These are phyloP conservation scores for Periconia digitata DNA, from an alignment of 2,329 filamentous ascomycete species.

Conservation along the genomic window DNA sequence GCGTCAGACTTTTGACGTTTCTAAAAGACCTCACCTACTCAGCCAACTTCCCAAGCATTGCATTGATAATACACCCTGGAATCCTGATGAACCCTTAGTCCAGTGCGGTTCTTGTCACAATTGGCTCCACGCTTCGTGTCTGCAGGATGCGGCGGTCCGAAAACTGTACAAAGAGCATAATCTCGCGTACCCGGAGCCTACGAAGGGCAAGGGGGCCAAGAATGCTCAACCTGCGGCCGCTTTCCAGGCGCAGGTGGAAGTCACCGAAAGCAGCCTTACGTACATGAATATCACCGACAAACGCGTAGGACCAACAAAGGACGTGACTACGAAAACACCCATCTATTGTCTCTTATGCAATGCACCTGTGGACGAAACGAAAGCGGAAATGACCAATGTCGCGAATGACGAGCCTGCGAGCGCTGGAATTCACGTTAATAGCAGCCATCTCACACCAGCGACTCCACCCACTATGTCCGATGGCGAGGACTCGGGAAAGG, in stretches of 20 bases:
- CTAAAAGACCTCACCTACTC: conserved; percentile 12
- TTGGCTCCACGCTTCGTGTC: conserved; percentile 49
- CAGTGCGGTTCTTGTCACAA: conserved; percentile 44
- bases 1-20: conserved; percentile 46
- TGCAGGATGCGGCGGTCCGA: conserved; percentile 21
- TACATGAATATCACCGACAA: conserved; percentile 22
- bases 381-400: background rate
- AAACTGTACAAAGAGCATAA: conserved; percentile 8
- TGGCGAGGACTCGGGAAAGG: background rate
- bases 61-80: conserved; percentile 42
- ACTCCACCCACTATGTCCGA: background rate
- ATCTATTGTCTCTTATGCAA: conserved; percentile 23
- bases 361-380: conserved; percentile 8
- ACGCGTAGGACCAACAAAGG: conserved; percentile 4
- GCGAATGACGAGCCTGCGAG: background rate
- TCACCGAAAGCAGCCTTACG: conserved; percentile 4
- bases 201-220: background rate
- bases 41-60: conserved; percentile 45
- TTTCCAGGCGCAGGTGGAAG: conserved; percentile 12
- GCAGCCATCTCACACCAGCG: background rate
- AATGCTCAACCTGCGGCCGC: conserved; percentile 1
- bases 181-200: background rate
- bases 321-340: conserved; percentile 14
- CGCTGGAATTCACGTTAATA: background rate
- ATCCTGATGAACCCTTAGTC: conserved; percentile 47